A percentile compares a stretch with the other conserved stretches of the same genome.
phyloP scores from a whole-genome alignment of 768 basidiomycete species.

The Tylopilus vinaceipallidus region DNA sequence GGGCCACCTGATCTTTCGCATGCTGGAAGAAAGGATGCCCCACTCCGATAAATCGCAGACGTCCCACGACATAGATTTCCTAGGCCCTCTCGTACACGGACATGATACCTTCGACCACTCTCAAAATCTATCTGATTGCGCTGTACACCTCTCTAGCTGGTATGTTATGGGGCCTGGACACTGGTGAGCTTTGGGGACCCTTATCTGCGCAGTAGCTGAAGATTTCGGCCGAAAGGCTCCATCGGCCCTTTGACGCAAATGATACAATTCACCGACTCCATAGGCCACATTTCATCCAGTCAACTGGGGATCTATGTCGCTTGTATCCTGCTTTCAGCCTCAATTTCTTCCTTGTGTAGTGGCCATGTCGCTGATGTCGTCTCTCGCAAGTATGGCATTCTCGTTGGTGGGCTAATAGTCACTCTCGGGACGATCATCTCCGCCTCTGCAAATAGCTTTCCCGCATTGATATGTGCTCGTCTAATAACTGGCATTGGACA shows the following conservation, averaged over 20 bases:
- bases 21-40: not conserved
- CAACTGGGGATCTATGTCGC: conserved; percentile 45
- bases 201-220: not conserved
- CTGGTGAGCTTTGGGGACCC: conserved; percentile 14
- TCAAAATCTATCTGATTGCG: conserved; percentile 27
- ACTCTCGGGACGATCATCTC: conserved; percentile 41
- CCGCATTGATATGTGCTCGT: conserved; percentile 42
- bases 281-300: conserved; percentile 36
- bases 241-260: conserved; percentile 49
- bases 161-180: conserved; percentile 33
- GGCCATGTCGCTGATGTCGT: conserved; percentile 46
- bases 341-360: conserved; percentile 37
- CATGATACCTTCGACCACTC: conserved; percentile 14
- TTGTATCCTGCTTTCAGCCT: conserved; percentile 42
- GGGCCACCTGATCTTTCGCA: not conserved
- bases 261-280: conserved; percentile 40
- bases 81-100: not conserved
- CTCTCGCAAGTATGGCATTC: conserved; percentile 45
- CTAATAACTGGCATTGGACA: conserved; percentile 47
- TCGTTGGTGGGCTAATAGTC: conserved; percentile 41
- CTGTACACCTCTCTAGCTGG: conserved; percentile 26
- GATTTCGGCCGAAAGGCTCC: conserved; percentile 18
- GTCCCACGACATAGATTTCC: not conserved
- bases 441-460: conserved; percentile 34
- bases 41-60: not conserved